A percentile compares a stretch with the other conserved stretches of the same genome.
phyloP scores from a whole-genome alignment of 2,329 filamentous ascomycete genomes.

The Ceratocystis cubensis region DNA sequence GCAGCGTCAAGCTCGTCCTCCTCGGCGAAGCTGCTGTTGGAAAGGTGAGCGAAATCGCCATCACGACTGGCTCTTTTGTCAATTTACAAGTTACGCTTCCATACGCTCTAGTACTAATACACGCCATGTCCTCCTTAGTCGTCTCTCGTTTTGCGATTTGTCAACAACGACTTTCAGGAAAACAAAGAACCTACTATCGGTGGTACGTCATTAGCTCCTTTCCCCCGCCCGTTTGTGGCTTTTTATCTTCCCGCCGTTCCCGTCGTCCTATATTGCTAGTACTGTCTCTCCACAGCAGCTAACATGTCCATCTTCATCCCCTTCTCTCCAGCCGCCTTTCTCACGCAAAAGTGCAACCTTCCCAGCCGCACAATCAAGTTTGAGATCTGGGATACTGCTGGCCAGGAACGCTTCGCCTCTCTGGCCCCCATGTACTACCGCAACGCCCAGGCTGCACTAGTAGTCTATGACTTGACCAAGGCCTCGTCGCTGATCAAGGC shows the following conservation, averaged over 20 bases:
- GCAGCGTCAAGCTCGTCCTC: conserved; percentile 98
- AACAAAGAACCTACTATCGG: conserved; percentile 99
- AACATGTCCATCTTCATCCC: not conserved
- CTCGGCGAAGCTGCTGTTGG: conserved; percentile 95
- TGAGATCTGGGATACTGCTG: conserved; percentile 96
- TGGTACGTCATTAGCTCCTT: conserved; percentile 44
- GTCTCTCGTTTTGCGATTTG: conserved; percentile 91
- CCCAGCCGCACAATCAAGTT: conserved; percentile 86
- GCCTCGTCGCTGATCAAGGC: conserved; percentile 90
- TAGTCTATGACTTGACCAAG: conserved; percentile 98
- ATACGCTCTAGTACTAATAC: conserved; percentile 34
- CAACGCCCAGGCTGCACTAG: conserved; percentile 92
- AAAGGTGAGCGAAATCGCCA: conserved; percentile 51
- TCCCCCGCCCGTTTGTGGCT: not conserved
- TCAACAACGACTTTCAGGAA: conserved; percentile 99
- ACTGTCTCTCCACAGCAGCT: conserved; percentile 20
- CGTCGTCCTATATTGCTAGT: not conserved
- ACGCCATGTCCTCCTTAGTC: conserved; percentile 34
- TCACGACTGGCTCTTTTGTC: not conserved
- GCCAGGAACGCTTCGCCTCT: conserved; percentile 92
- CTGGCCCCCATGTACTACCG: conserved; percentile 99
- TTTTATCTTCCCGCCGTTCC: not conserved
- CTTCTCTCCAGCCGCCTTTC: conserved; percentile 64
- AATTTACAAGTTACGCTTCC: not conserved
- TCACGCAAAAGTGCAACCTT: conserved; percentile 97